phyloP scores from a whole-genome alignment of 2,329 filamentous ascomycete genomes.

The Chlorencoelia australis region DNA sequence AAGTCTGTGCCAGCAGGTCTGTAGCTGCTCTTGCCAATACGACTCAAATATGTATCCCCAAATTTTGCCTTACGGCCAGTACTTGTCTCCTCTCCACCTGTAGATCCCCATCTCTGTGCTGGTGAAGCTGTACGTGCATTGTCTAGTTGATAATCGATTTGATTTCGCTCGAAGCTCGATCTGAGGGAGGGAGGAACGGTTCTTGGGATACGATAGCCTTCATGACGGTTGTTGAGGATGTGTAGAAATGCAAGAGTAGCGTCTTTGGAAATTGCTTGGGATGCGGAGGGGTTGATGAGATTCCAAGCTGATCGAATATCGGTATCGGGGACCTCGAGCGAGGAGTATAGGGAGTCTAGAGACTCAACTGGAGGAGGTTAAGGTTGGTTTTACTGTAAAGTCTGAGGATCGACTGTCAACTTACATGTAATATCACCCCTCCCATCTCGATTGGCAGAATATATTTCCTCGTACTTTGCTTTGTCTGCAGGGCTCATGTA shows the following conservation, averaged over 20 bases:
- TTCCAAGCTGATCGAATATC: conserved; percentile 94
- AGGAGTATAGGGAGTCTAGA: conserved; percentile 76
- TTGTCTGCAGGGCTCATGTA: conserved; percentile 94
- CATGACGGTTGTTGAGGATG: conserved; percentile 91
- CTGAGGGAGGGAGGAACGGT: conserved; percentile 85
- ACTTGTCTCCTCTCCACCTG: conserved; percentile 67
- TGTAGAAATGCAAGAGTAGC: conserved; percentile 90
- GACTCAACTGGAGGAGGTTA: conserved; percentile 49
- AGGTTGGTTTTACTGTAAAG: not conserved
- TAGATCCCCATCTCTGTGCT: conserved; percentile 67
- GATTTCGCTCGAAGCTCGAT: conserved; percentile 84
- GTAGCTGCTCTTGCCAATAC: conserved; percentile 75
- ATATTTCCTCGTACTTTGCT: conserved; percentile 93
- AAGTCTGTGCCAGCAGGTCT: conserved; percentile 86
- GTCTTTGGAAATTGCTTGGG: conserved; percentile 81
- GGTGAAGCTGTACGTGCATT: conserved; percentile 53
- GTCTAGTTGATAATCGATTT: conserved; percentile 93
- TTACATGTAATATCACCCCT: conserved; percentile 74
- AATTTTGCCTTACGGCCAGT: conserved; percentile 95
- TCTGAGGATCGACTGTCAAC: conserved; percentile 25
- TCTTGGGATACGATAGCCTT: conserved; percentile 88
- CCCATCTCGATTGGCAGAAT: conserved; percentile 80
- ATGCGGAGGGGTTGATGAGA: conserved; percentile 84
- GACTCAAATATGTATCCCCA: conserved; percentile 89
- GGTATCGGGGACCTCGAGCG: conserved; percentile 61